Evolutionary conservation across 345 rosid species (phyloP).

Genomic region (Boechera divaricarpa): DNA sequence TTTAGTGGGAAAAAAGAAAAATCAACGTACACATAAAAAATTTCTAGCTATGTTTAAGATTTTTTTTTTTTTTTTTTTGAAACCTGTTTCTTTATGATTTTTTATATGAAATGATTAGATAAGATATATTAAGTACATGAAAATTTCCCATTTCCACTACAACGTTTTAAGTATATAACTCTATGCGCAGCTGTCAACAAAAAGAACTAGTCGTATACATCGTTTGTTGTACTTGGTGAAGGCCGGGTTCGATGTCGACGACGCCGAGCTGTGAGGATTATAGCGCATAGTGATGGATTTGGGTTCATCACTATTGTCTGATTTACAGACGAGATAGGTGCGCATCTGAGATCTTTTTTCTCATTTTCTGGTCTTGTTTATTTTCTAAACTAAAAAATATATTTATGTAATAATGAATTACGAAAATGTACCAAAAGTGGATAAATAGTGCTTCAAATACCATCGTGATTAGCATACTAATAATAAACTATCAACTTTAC

Average conservation of each 20-base stretch:
- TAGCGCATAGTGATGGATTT: neutral
- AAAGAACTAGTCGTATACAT: neutral
- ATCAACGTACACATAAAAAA: neutral
- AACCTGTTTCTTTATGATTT: too few species aligned
- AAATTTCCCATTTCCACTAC: neutral
- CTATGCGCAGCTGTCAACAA: neutral
- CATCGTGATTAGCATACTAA: neutral
- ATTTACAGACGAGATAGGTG: neutral
- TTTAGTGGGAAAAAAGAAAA: too few species aligned
- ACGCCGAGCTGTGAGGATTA: neutral
- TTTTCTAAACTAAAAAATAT: neutral
- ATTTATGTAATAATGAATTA: neutral
- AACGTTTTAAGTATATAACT: neutral
- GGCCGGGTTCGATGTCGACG: neutral
- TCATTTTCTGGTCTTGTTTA: neutral
- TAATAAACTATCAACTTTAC: neutral
- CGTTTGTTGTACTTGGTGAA: rapidly evolving
- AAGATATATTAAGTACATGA: neutral
- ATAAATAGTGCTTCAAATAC: neutral
- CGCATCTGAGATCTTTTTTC: neutral
- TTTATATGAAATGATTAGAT: too few species aligned
- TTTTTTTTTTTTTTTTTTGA: neutral
- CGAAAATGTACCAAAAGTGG: neutral
- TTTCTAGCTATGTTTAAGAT: neutral
- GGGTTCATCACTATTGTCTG: conserved; percentile 13